These are phyloP conservation scores for Trichophyton schoenleinii DNA, from an alignment of 2,329 filamentous ascomycete genomes.

Conservation along the genomic window DNA sequence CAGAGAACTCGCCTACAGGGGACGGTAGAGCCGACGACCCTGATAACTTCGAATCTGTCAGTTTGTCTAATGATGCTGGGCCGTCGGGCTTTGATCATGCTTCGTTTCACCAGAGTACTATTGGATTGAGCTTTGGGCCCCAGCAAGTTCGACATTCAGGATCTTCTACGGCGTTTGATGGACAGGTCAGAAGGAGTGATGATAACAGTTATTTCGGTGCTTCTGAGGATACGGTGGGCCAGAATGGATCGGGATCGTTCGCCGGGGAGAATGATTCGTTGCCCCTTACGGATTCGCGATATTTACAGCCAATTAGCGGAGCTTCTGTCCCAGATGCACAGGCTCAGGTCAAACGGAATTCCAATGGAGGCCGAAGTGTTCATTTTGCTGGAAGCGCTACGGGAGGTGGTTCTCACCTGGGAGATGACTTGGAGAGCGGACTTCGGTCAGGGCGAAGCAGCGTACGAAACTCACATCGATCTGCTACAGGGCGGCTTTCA, in stretches of 20 bases:
- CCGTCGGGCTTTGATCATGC: background rate
- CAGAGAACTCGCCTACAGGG: slow-evolving; percentile 39
- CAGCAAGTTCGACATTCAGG: background rate
- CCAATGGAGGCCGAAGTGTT: slow-evolving; percentile 35
- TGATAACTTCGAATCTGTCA: slow-evolving; percentile 12
- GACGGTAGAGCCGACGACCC: background rate
- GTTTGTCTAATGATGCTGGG: slow-evolving; percentile 18
- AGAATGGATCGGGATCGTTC: slow-evolving; percentile 33
- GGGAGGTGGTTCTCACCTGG: slow-evolving; percentile 38
- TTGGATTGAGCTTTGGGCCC: slow-evolving; percentile 7
- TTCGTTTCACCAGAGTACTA: slow-evolving; percentile 3
- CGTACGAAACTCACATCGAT: background rate
- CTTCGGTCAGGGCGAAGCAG: slow-evolving; percentile 28
- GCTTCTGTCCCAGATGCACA: slow-evolving; percentile 32
- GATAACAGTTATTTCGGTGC: background rate
- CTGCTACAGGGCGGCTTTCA: slow-evolving; percentile 39
- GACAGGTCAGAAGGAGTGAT: background rate
- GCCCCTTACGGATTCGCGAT: slow-evolving; percentile 44
- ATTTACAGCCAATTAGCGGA: slow-evolving; percentile 46
- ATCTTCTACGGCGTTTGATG: background rate
- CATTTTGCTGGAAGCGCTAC: slow-evolving; percentile 35
- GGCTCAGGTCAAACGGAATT: slow-evolving; percentile 31
- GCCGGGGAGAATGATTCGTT: slow-evolving; percentile 45
- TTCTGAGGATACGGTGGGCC: background rate
- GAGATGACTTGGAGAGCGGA: slow-evolving; percentile 54